Base-by-base conservation (phyloP, 1,139 yeast genomes). In the Debaryomyces singareniensis region DNA sequence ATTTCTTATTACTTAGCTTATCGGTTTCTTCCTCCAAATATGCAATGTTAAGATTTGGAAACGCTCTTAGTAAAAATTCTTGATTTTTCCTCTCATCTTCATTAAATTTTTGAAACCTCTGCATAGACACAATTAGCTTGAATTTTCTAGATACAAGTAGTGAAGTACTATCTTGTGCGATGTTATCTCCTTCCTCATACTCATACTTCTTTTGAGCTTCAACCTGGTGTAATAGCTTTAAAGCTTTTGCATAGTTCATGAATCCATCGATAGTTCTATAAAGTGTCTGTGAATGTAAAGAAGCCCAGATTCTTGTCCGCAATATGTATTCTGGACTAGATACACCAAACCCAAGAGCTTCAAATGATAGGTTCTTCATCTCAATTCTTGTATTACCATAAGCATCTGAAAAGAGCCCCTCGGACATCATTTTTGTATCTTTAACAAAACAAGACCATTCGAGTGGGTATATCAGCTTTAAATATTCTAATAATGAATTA, bases 371-470 rank as follows among this genome's bases (percentile, higher is more conserved):
- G 39, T 82, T 85, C 32, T 69, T 67, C 16, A 66, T 57, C 15
- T 52, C 59, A 7, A 29, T 26, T n/a, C 13, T 16, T n/a, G 10
- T 14, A 20, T 15, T 10, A 13, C 18, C 25, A 11, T 16, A 15
- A 12, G 25, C 15, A 3, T 21, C 11, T n/a, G 24, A 15, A 21
- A 25, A 27, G 13, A 25, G 20, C 37, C 68, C 75, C 36, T 68
- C 71, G 0, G 73, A 71, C 30, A 70, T 43, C 37, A 71, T 50
- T 41, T 73, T 75, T 1, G 79, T 64, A 46, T 79, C 85, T 31
- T 67, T 63, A 3, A 84, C 91, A 62, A 82, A 85, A 30, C 75
- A 69, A 4, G 68, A 70, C 96, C 96, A 85, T 42, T 86, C 95
- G 2, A 62, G 52, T 0, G 80, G 76, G 45, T 80, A 75, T 27